Conservation (phyloP, 2,329 filamentous ascomycete genomes). For the Sclerotinia subarctica region DNA sequence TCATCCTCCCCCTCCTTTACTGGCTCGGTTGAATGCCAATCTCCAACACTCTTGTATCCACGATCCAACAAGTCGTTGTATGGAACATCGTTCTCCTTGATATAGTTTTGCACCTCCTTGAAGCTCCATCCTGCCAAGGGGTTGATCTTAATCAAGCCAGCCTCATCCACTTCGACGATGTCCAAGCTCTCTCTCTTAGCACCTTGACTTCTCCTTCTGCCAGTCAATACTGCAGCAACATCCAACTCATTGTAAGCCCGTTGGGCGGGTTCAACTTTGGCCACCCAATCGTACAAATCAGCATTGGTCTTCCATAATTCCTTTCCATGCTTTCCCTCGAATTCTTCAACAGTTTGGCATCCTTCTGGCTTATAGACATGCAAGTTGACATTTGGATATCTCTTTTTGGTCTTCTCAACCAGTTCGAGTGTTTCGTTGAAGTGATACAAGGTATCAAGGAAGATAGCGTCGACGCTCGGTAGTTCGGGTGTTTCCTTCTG, state of each 20-base stretch:
- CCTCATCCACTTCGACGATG: conserved; percentile 86
- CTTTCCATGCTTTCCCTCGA: conserved; percentile 77
- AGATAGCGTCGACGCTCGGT: conserved; percentile 64
- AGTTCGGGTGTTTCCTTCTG: conserved; percentile 59
- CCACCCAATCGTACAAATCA: conserved; percentile 92
- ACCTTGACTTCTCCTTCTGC: conserved; percentile 86
- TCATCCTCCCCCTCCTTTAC: conserved; percentile 92
- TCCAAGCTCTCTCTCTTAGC: conserved; percentile 86
- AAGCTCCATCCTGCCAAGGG: conserved; percentile 94
- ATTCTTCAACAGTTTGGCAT: conserved; percentile 68
- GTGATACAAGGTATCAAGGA: conserved; percentile 81
- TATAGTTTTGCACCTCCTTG: conserved; percentile 81
- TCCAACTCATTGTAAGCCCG: conserved; percentile 83
- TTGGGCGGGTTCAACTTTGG: conserved; percentile 95
- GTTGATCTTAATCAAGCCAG: conserved; percentile 94
- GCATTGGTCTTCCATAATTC: conserved; percentile 81
- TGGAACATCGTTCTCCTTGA: conserved; percentile 81
- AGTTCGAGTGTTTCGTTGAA: conserved; percentile 74
- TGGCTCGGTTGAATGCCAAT: conserved; percentile 95
- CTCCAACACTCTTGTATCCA: conserved; percentile 97
- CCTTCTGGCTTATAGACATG: conserved; percentile 89
- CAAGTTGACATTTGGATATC: conserved; percentile 75
- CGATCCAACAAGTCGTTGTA: conserved; percentile 89
- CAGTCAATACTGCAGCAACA: conserved; percentile 88
- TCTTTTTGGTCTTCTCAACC: conserved; percentile 68